phyloP scores from a whole-genome alignment of 192 early-diverging fungal genomes.

The Globomyces pollinis-pini region DNA sequence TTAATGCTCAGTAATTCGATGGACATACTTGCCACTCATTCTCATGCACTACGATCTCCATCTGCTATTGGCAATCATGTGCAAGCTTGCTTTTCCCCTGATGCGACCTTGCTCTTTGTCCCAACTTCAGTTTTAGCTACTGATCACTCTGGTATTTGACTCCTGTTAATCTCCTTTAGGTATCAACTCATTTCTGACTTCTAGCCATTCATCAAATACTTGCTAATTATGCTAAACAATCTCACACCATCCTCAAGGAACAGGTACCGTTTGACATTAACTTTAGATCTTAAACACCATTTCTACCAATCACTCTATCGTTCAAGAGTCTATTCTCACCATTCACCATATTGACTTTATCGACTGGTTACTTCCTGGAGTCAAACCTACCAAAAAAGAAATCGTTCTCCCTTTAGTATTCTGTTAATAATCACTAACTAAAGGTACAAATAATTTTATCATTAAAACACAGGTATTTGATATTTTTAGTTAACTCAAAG shows the following conservation, averaged over 20 bases:
- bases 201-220: constrained; percentile 1
- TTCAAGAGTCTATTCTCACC: constrained; percentile 37
- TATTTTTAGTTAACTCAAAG: constrained; percentile 5
- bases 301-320: not conserved
- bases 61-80: constrained; percentile 2
- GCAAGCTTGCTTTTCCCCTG: not conserved
- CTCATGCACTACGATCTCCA: too few species aligned
- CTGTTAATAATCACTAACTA: constrained; percentile 4
- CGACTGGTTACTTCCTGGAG: constrained; percentile 41
- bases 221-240: not conserved
- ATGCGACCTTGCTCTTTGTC: not conserved
- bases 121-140: not conserved
- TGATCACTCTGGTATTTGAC: not conserved
- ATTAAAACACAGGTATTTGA: constrained; percentile 4
- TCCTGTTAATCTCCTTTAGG: too few species aligned
- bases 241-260: not conserved
- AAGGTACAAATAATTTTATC: not conserved
- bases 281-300: not conserved
- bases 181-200: not conserved
- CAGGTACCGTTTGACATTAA: not conserved
- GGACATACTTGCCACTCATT: too few species aligned
- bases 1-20: too few species aligned
- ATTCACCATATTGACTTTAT: constrained; percentile 29
- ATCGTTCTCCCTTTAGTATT: constrained; percentile 22
- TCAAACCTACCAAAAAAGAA: constrained; percentile 35